Evolutionary conservation across 441 rosid genomes (phyloP).

Genomic region (Populus hybrid): DNA sequence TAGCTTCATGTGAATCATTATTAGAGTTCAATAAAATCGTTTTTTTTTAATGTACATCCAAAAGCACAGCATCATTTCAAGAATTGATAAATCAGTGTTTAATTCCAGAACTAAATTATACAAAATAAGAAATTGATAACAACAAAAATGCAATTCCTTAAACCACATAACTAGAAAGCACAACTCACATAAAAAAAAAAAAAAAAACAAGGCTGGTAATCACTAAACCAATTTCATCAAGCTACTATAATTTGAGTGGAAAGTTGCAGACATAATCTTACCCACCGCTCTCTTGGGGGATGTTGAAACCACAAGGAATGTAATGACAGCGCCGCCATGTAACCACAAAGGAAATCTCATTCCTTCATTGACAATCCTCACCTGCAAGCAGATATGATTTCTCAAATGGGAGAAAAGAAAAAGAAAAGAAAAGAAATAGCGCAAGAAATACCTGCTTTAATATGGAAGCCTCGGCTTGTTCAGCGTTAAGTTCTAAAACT

Average conservation of each 20-base stretch:
- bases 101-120: not conserved
- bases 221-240: not conserved
- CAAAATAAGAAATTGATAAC: not conserved
- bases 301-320: conserved; percentile 73
- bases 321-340: conserved; percentile 64
- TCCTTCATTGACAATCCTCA: conserved; percentile 69
- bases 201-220: not conserved
- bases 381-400: conserved; percentile 29
- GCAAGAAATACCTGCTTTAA: conserved; percentile 60
- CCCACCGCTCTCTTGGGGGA: conserved; percentile 88
- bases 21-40: not conserved
- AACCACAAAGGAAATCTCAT: conserved; percentile 97
- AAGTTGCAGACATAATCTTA: conserved; percentile 44
- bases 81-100: not conserved
- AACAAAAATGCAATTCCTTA: not conserved
- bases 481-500: conserved; percentile 88
- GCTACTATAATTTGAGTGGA: conserved; percentile 6
- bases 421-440: not conserved
- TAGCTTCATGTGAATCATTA: not conserved
- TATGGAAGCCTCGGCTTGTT: conserved; percentile 77
- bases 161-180: not conserved
- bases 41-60: not conserved
- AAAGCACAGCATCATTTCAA: not conserved
- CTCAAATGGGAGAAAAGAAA: not conserved
- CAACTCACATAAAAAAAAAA: not conserved